Base-by-base conservation (phyloP, 2,329 filamentous ascomycete species). In the Curvularia sp. region DNA sequence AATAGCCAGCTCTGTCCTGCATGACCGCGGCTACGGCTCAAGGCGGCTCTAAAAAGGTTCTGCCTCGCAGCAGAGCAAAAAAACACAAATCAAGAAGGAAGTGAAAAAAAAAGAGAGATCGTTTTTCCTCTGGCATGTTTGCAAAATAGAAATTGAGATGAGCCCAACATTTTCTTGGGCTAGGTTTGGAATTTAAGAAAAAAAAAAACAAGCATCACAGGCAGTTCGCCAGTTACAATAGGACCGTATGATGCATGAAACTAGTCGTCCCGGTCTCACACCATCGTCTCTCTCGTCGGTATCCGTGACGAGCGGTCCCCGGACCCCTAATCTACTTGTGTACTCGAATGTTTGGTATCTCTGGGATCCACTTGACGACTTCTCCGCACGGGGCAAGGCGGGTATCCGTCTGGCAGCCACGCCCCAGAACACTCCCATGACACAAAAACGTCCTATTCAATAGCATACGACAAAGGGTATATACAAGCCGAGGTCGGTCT, bases 381-480 rank as follows among this genome's bases (percentile, higher is more conserved):
- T 18, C 38, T 36, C 36, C 28, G 21, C 52, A 55, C 28, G 46
- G 46, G 46, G 41, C 25, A 43, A 23, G 15, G 32, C 32, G 32
- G 32, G 41, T 43, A 25, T n/a, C 15, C 21, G 41, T 43, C 23
- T 25, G 19, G 12, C 13, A 43, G 15, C 8, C 12, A 38, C 28
- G 36, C n/a, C n/a, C n/a, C n/a, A n/a, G n/a, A n/a, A n/a, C n/a
- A 7, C 25, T 34, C 27, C n/a, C 46, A 39, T 21, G 25, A 34
- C 13, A 43, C 27, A 19, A 28, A 42, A 34, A 25, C 49, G 28
- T 49, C 21, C n/a, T 18, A 28, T 34, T 13, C 10, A 32, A 43
- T 42, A 41, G 34, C 30, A n/a, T 53, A 49, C 49, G 36, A 57
- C 13, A 58, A 48, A 54, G 55, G 58, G 55, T 57, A 57, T 57